A percentile compares a stretch with the other conserved stretches of the same genome.
Conservation (phyloP, 2,329 filamentous ascomycete species). For the Huntiella savannae region DNA sequence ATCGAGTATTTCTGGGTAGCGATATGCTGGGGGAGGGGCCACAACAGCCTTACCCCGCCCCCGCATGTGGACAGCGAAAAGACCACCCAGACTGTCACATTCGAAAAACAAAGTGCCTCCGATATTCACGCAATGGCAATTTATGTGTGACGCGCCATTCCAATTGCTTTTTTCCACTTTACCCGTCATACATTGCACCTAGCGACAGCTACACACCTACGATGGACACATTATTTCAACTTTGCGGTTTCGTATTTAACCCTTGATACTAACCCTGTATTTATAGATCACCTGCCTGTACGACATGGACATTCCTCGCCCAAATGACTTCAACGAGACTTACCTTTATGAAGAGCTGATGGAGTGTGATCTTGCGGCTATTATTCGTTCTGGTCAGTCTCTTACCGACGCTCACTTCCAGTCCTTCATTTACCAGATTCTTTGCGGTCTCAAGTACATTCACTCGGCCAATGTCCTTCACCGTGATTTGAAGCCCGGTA, state of each 20-base stretch:
- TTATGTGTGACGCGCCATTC: too few relatives aligned
- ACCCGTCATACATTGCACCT: too few relatives aligned
- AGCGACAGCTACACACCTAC: too few relatives aligned
- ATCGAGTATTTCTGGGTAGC: background rate
- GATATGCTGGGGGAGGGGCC: too few relatives aligned
- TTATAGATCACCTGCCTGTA: slow-evolving; percentile 88
- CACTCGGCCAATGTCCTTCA: slow-evolving; percentile 97
- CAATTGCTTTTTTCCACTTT: too few relatives aligned
- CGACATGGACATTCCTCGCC: slow-evolving; percentile 97
- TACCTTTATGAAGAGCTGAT: slow-evolving; percentile 99
- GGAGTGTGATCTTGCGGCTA: slow-evolving; percentile 96
- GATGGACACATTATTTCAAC: too few relatives aligned
- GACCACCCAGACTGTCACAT: too few relatives aligned
- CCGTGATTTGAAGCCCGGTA: slow-evolving; percentile 91
- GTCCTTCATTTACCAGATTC: slow-evolving; percentile 99
- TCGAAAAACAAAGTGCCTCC: too few relatives aligned
- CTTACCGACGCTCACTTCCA: slow-evolving; percentile 98
- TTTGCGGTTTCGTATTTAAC: too few relatives aligned
- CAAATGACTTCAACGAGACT: slow-evolving; percentile 96
- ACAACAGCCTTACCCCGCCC: too few relatives aligned
- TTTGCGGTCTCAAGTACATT: slow-evolving; percentile 97
- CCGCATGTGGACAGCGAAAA: too few relatives aligned
- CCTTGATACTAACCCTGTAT: background rate
- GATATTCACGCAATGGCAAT: too few relatives aligned
- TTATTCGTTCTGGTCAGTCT: slow-evolving; percentile 91